These are phyloP conservation scores for Lasiodiplodia sp. DNA, from an alignment of 2,329 filamentous ascomycete species.

Conservation along the genomic window DNA sequence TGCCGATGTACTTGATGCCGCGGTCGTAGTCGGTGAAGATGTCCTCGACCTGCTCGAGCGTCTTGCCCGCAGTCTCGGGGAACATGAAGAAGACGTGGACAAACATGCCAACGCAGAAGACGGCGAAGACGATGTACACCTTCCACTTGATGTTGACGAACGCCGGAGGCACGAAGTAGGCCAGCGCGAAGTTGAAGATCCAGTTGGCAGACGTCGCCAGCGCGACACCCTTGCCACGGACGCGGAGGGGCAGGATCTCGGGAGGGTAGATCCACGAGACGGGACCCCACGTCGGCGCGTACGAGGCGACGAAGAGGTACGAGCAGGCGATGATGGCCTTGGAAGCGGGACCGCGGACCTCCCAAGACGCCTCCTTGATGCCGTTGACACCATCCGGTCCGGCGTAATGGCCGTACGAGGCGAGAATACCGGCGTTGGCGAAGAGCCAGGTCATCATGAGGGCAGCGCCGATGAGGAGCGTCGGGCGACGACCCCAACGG, in stretches of 20 bases:
- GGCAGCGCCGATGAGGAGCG: slow-evolving; percentile 69
- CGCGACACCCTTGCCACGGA: slow-evolving; percentile 70
- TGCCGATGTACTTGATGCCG: slow-evolving; percentile 54
- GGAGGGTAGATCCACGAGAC: slow-evolving; percentile 65
- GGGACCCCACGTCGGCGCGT: slow-evolving; percentile 69
- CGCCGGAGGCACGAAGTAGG: slow-evolving; percentile 62
- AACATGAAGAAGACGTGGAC: slow-evolving; percentile 72
- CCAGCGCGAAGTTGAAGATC: slow-evolving; percentile 62
- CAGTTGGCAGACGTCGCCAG: slow-evolving; percentile 68
- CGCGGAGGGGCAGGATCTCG: slow-evolving; percentile 67
- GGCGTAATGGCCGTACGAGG: slow-evolving; percentile 61
- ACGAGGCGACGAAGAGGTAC: slow-evolving; percentile 76
- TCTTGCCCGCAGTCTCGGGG: slow-evolving; percentile 75
- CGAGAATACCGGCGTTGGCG: slow-evolving; percentile 68
- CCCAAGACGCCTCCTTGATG: slow-evolving; percentile 51
- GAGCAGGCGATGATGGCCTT: slow-evolving; percentile 70
- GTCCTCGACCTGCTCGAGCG: slow-evolving; percentile 77
- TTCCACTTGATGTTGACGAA: slow-evolving; percentile 66
- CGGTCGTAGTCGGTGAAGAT: slow-evolving; percentile 63
- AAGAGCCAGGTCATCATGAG: slow-evolving; percentile 71
- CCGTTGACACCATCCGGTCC: slow-evolving; percentile 49
- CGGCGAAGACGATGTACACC: slow-evolving; percentile 78
- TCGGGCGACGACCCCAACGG: slow-evolving; percentile 74
- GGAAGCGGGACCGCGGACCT: slow-evolving; percentile 49
- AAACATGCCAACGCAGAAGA: slow-evolving; percentile 73